Conservation (phyloP, 805 yeast genomes). For the Lipomyces orientalis region DNA sequence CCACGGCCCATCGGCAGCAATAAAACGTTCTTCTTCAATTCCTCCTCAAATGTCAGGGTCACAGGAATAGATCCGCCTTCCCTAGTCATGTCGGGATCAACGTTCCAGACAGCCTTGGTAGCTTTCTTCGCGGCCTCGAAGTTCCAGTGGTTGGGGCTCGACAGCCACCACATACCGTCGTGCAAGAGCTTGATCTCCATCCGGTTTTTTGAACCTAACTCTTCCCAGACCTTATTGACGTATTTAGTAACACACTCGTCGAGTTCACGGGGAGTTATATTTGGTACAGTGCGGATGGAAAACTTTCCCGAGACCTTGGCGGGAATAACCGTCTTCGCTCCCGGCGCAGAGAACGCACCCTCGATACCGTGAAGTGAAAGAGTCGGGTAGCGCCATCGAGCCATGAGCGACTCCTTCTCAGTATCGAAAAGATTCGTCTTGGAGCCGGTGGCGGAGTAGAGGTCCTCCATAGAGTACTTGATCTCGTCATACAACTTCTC, state of each 20-base stretch:
- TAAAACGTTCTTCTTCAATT: conserved; percentile 81
- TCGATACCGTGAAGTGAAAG: conserved; percentile 95
- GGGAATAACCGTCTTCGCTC: conserved; percentile 98
- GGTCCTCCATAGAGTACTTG: conserved; percentile 81
- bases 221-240: conserved; percentile 67
- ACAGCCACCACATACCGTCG: conserved; percentile 96
- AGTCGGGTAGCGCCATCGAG: conserved; percentile 99
- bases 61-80: conserved; percentile 99
- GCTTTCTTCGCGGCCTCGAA: conserved; percentile 95
- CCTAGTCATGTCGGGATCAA: conserved; percentile 95
- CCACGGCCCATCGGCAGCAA: conserved; percentile 98
- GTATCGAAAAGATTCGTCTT: conserved; percentile 76
- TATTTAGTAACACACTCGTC: conserved; percentile 77
- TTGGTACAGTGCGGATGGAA: conserved; percentile 96
- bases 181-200: conserved; percentile 78
- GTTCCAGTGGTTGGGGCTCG: conserved; percentile 89
- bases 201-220: conserved; percentile 77
- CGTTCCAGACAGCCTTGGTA: conserved; percentile 90
- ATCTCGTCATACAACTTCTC: conserved; percentile 78
- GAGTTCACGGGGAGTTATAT: conserved; percentile 80
- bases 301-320: conserved; percentile 93
- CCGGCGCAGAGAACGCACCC: conserved; percentile 93
- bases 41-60: conserved; percentile 89
- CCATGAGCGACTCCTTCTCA: conserved; percentile 89
- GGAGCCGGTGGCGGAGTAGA: conserved; percentile 88